Base-by-base conservation (phyloP, 257 asterid genomes). In the Solanum habrochaites region DNA sequence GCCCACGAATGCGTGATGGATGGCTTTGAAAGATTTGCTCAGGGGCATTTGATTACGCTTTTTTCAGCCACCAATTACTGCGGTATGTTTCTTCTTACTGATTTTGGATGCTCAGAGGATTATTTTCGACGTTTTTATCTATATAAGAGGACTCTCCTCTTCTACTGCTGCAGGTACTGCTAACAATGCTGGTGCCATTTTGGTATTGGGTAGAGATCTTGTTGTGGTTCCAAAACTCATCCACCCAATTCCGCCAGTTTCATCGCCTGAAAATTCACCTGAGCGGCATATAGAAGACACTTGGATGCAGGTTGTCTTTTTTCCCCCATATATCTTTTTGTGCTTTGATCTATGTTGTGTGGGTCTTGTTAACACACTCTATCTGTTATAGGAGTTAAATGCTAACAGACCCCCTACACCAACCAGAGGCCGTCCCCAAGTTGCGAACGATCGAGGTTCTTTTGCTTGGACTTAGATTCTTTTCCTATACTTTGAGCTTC, bases 1-100 rank as follows among this genome's bases (percentile, higher is more conserved):
- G 99, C 99, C 11, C 98, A 96, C 13, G 99, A 97, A 91, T 96
- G 99, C 69, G 99, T 97, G 90, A 97, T 97, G 99, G 99, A 97
- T 92, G 99, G 99, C 83, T 97, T 97, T 88, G 99, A 97, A 90
- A 90, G 99, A 89, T 97, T 97, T 91, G 99, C 99, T 82, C 99
- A 97, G 92, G 99, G 99, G 78, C 99, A 97, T 92, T 86, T 95
- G 70, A 97, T 97, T 60, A 97, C 99, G 64, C 98, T 97, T 20
- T 97, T 97, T 83, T 97, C 99, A 52, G 99, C 99, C 83, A 97
- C 99, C 75, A 97, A 97, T 91, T 97, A 97, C 91, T 97, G 99
- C 62, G 99, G 99, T 97, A 94, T 89, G 97, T 82, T 31, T 88
- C 95, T 82, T 45, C 83, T 86, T 80, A 11, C 37, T 47, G 64